A percentile compares a stretch with the other conserved stretches of the same genome.
These are phyloP conservation scores for Cryphonectria parasitica DNA, from an alignment of 2,329 filamentous ascomycete genomes.

Conservation along the genomic window DNA sequence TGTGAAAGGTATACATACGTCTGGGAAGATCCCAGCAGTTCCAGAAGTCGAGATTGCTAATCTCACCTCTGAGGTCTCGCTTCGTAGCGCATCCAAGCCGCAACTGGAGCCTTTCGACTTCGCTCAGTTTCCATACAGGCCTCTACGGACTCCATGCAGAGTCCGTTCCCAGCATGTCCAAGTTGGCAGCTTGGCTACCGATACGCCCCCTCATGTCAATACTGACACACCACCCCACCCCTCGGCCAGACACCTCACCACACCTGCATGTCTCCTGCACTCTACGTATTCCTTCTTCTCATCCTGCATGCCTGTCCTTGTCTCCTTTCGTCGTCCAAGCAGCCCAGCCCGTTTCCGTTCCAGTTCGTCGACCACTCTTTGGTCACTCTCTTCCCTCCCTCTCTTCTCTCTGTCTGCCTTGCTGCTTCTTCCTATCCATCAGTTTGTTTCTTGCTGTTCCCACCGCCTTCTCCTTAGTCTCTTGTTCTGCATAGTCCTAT, in stretches of 20 bases:
- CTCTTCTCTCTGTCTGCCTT: not conserved
- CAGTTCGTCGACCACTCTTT: conserved; percentile 11
- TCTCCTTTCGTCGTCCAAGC: conserved; percentile 16
- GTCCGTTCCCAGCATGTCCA: conserved; percentile 2
- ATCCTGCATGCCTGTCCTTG: conserved; percentile 25
- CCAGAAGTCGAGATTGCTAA: conserved; percentile 28
- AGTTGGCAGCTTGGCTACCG: not conserved
- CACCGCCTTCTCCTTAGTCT: conserved; percentile 8
- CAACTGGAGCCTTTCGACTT: conserved; percentile 16
- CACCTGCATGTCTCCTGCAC: conserved; percentile 7
- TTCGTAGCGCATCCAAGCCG: conserved; percentile 12
- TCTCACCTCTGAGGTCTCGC: conserved; percentile 26
- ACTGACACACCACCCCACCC: not conserved
- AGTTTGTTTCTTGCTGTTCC: conserved; percentile 10
- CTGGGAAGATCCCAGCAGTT: conserved; percentile 9
- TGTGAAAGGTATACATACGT: not conserved
- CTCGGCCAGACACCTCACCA: conserved; percentile 1
- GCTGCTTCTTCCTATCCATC: conserved; percentile 1
- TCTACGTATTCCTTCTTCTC: conserved; percentile 1
- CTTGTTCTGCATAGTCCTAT: not conserved
- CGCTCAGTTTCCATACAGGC: conserved; percentile 13
- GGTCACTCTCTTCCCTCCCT: conserved; percentile 2
- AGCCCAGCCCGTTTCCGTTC: conserved; percentile 15
- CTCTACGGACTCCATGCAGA: not conserved
- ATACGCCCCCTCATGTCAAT: not conserved